Conservation (phyloP, 768 basidiomycete genomes). For the Tulasnella sp. region DNA sequence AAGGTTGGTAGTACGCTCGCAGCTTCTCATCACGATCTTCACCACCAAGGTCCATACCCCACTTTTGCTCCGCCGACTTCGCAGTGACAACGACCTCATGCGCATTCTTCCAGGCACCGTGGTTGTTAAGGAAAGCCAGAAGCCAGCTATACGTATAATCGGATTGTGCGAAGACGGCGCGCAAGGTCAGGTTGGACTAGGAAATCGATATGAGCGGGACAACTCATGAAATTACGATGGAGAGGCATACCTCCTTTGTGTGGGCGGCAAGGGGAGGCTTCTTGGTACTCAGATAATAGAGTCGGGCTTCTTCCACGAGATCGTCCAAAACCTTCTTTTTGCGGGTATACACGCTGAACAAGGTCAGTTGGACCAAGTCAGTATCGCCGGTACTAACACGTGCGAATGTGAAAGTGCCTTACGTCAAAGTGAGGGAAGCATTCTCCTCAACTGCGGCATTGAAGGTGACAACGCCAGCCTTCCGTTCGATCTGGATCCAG, state of each 20-base stretch:
- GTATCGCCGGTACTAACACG: neutral
- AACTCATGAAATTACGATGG: too few species aligned
- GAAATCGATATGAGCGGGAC: too few species aligned
- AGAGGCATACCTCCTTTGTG: neutral
- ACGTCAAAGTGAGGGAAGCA: neutral
- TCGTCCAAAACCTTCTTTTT: neutral
- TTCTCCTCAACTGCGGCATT: neutral
- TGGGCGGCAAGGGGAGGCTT: constrained; percentile 1
- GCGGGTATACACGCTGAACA: neutral
- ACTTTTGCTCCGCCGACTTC: neutral
- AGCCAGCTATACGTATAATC: constrained; percentile 1
- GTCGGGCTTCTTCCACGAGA: neutral
- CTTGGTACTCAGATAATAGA: neutral
- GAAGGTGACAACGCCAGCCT: neutral
- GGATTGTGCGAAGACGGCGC: neutral
- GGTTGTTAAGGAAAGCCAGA: neutral
- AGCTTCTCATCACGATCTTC: neutral
- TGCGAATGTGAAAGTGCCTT: neutral
- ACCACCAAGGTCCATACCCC: neutral
- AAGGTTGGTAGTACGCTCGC: neutral
- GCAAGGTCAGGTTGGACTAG: neutral
- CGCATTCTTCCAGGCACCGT: neutral
- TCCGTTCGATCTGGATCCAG: neutral
- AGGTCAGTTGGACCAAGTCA: neutral
- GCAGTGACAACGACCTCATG: neutral